Evolutionary conservation across 192 early-diverging fungal genomes (phyloP), one percentile per base, ranked within the genome.

Genomic region (Gigaspora rosea): DNA sequence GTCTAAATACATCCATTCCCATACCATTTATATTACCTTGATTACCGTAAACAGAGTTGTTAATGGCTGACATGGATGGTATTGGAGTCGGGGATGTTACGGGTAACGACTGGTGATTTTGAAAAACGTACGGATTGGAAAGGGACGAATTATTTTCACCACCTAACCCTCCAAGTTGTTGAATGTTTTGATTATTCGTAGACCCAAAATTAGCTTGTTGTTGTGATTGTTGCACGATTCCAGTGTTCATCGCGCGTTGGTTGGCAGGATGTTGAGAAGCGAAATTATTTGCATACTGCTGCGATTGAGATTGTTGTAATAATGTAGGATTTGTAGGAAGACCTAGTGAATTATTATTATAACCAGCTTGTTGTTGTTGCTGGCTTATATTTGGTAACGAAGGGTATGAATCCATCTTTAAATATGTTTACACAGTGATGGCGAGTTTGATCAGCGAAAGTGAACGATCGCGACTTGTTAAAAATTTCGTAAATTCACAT

Each of bases 311-410:
- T 41, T 71, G 70, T 27, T 71, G 70, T 15, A 71, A 56, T 35
- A 71, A 71, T 16, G 50, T 49, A 51, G 48, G 52, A 71, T 71
- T 71, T 8, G 20, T 56, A 33, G 27, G 22, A 32, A 65, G 49
- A 46, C n/a, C 15, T 47, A 69, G 46, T 54, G 51, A 27, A 36
- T 54, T 54, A 32, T 51, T 16, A 54, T 13, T 54, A 33, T 71
- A 71, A n/a, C 64, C 70, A 20, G 22, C 70, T 72, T 72, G 71
- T 58, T 72, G 71, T 66, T 66, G 64, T 48, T 68, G 41, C 22
- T 51, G 48, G 35, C 52, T 71, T 12, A 71, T 20, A 20, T 32
- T 46, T 48, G 54, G 71, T 41, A 73, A n/a, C 22, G 52, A 59
- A 58, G 52, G 13, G 46, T 73, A 73, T 35, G 71, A 57, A 73